phyloP scores from a whole-genome alignment of 495 filamentous ascomycete genomes.

The Penicillium angulare region DNA sequence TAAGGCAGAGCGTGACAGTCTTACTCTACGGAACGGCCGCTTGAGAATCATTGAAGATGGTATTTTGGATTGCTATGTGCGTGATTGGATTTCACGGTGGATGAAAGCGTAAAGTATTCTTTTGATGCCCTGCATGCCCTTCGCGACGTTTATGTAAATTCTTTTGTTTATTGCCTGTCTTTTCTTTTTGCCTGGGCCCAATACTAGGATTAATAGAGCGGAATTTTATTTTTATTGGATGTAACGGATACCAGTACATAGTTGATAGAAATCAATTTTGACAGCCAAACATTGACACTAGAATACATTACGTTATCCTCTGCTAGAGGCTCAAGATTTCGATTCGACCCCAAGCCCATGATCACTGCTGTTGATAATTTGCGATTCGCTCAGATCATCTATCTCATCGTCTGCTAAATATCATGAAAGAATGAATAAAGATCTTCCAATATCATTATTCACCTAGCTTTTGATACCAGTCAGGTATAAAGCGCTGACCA shows the following conservation, averaged over 20 bases:
- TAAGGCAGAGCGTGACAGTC: slow-evolving; percentile 36
- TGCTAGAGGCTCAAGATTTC: too few relatives aligned
- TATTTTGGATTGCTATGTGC: slow-evolving; percentile 34
- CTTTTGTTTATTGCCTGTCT: neutral
- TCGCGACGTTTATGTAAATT: neutral
- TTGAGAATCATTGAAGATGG: slow-evolving; percentile 37
- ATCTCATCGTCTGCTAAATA: neutral
- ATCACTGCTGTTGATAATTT: too few relatives aligned
- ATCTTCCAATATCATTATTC: too few relatives aligned
- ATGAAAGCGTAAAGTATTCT: slow-evolving; percentile 1
- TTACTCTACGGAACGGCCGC: slow-evolving; percentile 32
- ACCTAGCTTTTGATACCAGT: neutral
- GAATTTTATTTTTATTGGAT: too few relatives aligned
- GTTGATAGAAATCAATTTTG: too few relatives aligned
- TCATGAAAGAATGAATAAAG: neutral
- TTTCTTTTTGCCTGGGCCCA: too few relatives aligned
- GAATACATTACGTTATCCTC: too few relatives aligned
- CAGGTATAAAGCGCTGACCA: neutral
- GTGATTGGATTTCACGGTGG: slow-evolving; percentile 38
- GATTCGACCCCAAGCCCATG: too few relatives aligned
- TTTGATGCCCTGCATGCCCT: neutral
- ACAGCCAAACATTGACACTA: too few relatives aligned
- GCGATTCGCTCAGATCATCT: neutral
- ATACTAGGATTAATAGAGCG: too few relatives aligned
- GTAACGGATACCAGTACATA: too few relatives aligned